Percentiles rank a stretch among this genome's conserved stretches.
phyloP scores from a whole-genome alignment of 352 stramenopile genomes.

The Thraustotheca clavata region DNA sequence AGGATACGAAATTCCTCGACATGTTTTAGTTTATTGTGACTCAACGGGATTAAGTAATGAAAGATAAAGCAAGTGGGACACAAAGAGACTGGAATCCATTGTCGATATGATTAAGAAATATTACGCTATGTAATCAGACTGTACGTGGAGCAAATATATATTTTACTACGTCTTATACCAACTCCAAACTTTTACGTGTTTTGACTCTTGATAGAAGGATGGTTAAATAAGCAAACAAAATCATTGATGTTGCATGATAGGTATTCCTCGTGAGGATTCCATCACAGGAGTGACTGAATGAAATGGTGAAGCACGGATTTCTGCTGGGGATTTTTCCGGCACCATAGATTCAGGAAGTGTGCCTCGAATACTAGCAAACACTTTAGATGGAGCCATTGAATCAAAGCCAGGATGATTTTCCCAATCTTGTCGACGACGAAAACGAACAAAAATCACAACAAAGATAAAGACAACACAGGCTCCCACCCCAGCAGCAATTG shows the following conservation, averaged over 20 bases:
- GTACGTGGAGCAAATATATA: too few relatives aligned
- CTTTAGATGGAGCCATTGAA: not conserved
- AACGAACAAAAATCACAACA: not conserved
- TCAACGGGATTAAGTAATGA: too few relatives aligned
- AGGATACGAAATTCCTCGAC: conserved; percentile 46
- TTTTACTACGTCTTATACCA: too few relatives aligned
- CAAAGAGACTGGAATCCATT: too few relatives aligned
- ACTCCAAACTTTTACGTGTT: too few relatives aligned
- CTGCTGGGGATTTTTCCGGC: not conserved
- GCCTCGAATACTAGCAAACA: not conserved
- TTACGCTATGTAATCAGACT: too few relatives aligned
- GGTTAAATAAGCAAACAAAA: too few relatives aligned
- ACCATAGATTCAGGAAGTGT: not conserved
- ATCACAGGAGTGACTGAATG: conserved; percentile 6
- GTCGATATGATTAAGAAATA: too few relatives aligned
- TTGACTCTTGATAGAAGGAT: too few relatives aligned
- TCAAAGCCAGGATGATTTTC: not conserved
- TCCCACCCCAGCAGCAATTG: not conserved
- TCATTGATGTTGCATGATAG: not conserved
- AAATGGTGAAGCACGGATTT: not conserved
- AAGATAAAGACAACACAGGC: conserved; percentile 4
- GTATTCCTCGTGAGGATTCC: not conserved
- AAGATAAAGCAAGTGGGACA: too few relatives aligned
- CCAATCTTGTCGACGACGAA: not conserved
- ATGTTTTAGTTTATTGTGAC: conserved; percentile 47